Conservation (phyloP, 2,329 filamentous ascomycete species). For the Talaromyces piceae region DNA sequence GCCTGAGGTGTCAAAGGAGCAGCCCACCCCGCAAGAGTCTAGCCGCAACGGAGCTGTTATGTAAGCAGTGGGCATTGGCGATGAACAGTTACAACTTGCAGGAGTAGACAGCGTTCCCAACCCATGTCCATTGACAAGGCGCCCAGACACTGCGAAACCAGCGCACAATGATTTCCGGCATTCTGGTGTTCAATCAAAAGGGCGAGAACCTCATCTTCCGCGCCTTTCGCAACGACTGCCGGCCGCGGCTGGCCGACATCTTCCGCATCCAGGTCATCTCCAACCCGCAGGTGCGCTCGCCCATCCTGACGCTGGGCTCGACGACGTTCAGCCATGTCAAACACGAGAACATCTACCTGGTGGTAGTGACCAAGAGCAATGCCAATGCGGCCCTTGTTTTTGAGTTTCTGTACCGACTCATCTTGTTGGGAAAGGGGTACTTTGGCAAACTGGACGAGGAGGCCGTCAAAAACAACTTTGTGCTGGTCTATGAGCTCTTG, state of each 20-base stretch:
- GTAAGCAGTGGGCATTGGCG: neutral
- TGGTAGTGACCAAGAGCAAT: constrained; percentile 97
- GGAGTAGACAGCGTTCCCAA: neutral
- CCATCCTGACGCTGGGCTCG: constrained; percentile 91
- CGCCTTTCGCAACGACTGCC: constrained; percentile 96
- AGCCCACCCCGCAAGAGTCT: neutral
- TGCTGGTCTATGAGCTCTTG: constrained; percentile 92
- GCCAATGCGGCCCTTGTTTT: constrained; percentile 97
- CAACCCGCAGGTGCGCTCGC: constrained; percentile 93
- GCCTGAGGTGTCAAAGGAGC: neutral
- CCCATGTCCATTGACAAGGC: neutral
- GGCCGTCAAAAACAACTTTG: constrained; percentile 99
- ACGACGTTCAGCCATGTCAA: constrained; percentile 99
- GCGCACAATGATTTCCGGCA: constrained; percentile 76
- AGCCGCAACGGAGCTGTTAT: neutral
- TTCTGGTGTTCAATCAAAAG: constrained; percentile 98
- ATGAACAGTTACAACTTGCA: neutral
- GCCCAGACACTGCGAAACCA: neutral
- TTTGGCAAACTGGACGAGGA: constrained; percentile 99
- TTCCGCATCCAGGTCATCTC: constrained; percentile 99
- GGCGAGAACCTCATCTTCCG: constrained; percentile 99
- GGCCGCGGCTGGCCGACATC: constrained; percentile 93
- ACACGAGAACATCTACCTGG: constrained; percentile 97
- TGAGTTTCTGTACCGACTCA: constrained; percentile 91
- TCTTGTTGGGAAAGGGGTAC: constrained; percentile 85